Evolutionary conservation across 2,329 filamentous ascomycete species (phyloP), one percentile per base, ranked within the genome.

Genomic region (Didymella sp.): DNA sequence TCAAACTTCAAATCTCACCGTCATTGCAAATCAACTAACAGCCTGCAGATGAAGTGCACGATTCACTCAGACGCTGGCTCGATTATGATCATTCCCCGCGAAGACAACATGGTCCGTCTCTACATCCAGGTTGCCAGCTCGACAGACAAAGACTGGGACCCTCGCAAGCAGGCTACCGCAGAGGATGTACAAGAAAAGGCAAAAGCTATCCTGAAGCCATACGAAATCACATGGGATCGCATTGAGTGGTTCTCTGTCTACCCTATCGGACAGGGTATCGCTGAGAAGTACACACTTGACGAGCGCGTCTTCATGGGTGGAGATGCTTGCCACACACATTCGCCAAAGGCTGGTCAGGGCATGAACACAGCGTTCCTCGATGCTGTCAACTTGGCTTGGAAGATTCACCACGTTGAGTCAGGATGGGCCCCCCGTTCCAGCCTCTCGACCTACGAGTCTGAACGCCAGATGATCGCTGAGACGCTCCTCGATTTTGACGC

Each of bases 311-410:
- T 88, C 76, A 86, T 88, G 82, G 85, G 85, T 51, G 85, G 85
- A 43, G 85, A 88, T 71, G 83, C 81, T 60, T 87, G 85, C 76
- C 85, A 88, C 72, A 88, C 85, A 2, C 85, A 88, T 73, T 71
- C 79, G 52, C 85, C 85, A 51, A 88, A 88, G 74, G 85, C 85
- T 13, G 85, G 85, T 15, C 85, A 88, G 67, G 85, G 85, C 55
- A 87, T 85, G 83, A 85, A 85, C 77, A 85, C 84, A 62, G 81
- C 85, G 21, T 84, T 84, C 76, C 76, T 83, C 44, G 81, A 83
- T 68, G 92, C 92, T 0, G 85, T 92, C 58, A 98, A 97, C 75
- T 82, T 98, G 37, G 93, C 93, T 7, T 98, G 93, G 93, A 98
- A 98, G 80, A 90, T 97, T 48, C 93, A 96, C 73, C 87, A 90